Percentiles rank a stretch among this genome's conserved stretches.
Evolutionary conservation across 164 flowering plant genomes (phyloP).

Genomic region (Stephania japonica): DNA sequence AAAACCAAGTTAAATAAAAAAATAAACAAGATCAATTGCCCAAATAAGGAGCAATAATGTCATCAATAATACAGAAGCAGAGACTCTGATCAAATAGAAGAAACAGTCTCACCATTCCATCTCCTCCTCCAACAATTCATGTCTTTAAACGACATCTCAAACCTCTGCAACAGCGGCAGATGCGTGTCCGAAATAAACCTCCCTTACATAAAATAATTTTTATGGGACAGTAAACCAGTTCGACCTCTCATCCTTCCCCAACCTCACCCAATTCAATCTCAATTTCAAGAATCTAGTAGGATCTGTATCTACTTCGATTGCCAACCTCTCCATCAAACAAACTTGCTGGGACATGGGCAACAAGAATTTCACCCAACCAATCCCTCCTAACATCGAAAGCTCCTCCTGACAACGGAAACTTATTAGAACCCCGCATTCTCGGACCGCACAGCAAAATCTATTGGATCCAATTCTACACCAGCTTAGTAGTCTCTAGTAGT

Average conservation of each 20-base stretch:
- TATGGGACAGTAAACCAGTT: conserved; percentile 29
- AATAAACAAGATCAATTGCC: not conserved
- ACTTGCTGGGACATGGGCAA: conserved; percentile 29
- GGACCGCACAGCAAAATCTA: conserved; percentile 26
- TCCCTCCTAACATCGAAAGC: conserved; percentile 34
- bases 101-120: conserved; percentile 8
- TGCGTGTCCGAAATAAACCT: conserved; percentile 22
- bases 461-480: conserved; percentile 34
- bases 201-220: conserved; percentile 6
- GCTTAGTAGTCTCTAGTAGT: conserved; percentile 30
- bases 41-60: conserved; percentile 6
- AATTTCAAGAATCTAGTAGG: conserved; percentile 28
- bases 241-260: conserved; percentile 31
- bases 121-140: conserved; percentile 23
- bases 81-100: conserved; percentile 37
- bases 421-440: conserved; percentile 21
- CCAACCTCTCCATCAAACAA: conserved; percentile 28
- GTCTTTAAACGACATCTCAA: conserved; percentile 13
- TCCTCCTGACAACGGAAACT: conserved; percentile 29
- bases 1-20: not conserved
- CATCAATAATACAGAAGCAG: conserved; percentile 20
- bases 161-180: conserved; percentile 27
- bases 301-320: conserved; percentile 25
- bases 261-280: conserved; percentile 31
- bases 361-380: conserved; percentile 23